Percentiles rank a stretch among this genome's conserved stretches.
Conservation (phyloP, 495 filamentous ascomycete species). For the Bryoglossum gracile region DNA sequence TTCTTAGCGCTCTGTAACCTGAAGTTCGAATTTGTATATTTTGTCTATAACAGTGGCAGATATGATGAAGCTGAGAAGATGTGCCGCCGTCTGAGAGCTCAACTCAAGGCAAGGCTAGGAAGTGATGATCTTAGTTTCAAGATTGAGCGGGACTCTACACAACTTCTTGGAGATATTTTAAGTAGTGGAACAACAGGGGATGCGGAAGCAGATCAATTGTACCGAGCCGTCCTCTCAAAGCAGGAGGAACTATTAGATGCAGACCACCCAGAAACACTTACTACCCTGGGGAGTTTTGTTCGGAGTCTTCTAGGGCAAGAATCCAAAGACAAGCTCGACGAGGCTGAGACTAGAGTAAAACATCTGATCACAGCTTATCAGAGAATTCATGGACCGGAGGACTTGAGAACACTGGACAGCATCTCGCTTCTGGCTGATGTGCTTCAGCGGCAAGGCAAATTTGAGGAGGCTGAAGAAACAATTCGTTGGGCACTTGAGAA, state of each 20-base stretch:
- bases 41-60: too few species aligned
- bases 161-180: not conserved
- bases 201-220: not conserved
- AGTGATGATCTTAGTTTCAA: too few species aligned
- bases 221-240: too few species aligned
- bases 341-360: not conserved
- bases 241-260: too few species aligned
- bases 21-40: too few species aligned
- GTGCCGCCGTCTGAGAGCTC: not conserved
- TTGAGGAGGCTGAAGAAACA: conserved; percentile 26
- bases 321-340: not conserved
- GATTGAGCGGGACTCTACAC: not conserved
- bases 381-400: not conserved
- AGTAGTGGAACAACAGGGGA: not conserved
- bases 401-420: not conserved
- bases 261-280: too few species aligned
- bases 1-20: too few species aligned
- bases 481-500: not conserved
- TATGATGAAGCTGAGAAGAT: not conserved
- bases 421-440: not conserved
- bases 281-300: too few species aligned
- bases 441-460: conserved; percentile 24
- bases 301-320: too few species aligned
- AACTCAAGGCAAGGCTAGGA: too few species aligned
- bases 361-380: not conserved